Base-by-base conservation (phyloP, 23 red algal genomes). In the Gracilariopsis chorda region DNA sequence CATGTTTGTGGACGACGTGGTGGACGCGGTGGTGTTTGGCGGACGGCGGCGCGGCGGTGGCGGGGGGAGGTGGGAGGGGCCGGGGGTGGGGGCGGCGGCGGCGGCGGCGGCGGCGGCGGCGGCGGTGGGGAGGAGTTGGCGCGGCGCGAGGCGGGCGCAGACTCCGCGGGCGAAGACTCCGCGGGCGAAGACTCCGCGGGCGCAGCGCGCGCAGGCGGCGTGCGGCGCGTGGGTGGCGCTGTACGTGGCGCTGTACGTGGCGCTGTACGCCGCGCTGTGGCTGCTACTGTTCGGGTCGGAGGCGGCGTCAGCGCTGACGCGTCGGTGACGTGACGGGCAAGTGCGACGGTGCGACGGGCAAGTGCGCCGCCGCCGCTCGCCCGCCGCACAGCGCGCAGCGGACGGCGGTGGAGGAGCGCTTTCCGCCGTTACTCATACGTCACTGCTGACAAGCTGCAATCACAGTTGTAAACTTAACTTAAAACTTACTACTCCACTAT, bases 1-100 rank as follows among this genome's bases (percentile, higher is more conserved):
- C 2, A 87, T 87, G 82, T 87, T 87, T 70, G 56, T 73, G 46
- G 82, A 87, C 39, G 82, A 87, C 2, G 58, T 46, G 65, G 45
- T 87, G 20, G 82, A 17, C 14, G 76, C 42, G 33, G 76, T 80
- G 30, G n/a, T 80, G 37, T 42, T 45, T 17, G 39, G 24, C 3
- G 67, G 67, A 24, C 40, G 67, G 3, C 47, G 20, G 20, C 39
- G 28, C 67, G 67, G 67, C 37, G 37, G 20, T 2, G 67, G 39
- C 1, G 67, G 8, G 39, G 67, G 39, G 11, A 19, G n/a, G 16
- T 39, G 19, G 32, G 67, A 2, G 5, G 67, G 67, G 20, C 16
- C 17, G 40, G 8, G 40, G 17, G 40, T 4, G 57, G 13, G 25
- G 13, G 14, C 37, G 40, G 6, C 67, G 40, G 40, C 37, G 67